Evolutionary conservation across 2,329 filamentous ascomycete genomes (phyloP), one percentile per base, ranked within the genome.

Genomic region (Fusarium transvaalense): DNA sequence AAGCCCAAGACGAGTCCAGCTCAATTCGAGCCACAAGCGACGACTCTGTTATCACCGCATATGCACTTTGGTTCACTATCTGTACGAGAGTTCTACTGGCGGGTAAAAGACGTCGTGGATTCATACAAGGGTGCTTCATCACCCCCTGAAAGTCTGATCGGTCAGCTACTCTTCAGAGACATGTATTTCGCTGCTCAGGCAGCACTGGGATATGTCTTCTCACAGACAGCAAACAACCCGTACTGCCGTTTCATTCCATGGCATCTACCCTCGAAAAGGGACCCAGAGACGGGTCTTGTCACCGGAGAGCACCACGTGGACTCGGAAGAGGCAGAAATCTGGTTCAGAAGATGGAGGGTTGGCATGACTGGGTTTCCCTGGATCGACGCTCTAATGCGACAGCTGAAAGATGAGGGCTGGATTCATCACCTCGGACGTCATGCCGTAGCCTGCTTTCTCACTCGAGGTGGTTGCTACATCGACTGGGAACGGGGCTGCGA

Each of bases 111-210:
- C 27, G 83, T 91, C 1, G 83, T 92, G 4, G 79, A 85, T 6
- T 80, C 81, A 13, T 88, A 87, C 71, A 82, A 83, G 34, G 83
- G 82, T 4, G 86, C 86, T 4, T 90, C 88, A 10, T 80, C 82
- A 27, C 88, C 90, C 1, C 92, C 92, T 0, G 88, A 87, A n/a
- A 91, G 88, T 64, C 77, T 94, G 17, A 89, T 85, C 0, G 92
- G 92, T 4, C 92, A 94, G 71, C 78, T 94, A 2, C 81, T 93
- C 13, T 94, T 94, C 76, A 85, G 92, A 17, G 92, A 94, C 75
- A 94, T 94, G 92, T 94, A 94, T 78, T 94, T 94, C 71, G 91
- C 86, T 15, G 91, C 91, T 0, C 91, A 94, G 75, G 90, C 91
- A 1, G 84, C 86, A 0, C 80, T 93, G 2, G 91, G 91, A 0